Conservation (phyloP, 345 rosid species). For the Boechera divaricarpa region DNA sequence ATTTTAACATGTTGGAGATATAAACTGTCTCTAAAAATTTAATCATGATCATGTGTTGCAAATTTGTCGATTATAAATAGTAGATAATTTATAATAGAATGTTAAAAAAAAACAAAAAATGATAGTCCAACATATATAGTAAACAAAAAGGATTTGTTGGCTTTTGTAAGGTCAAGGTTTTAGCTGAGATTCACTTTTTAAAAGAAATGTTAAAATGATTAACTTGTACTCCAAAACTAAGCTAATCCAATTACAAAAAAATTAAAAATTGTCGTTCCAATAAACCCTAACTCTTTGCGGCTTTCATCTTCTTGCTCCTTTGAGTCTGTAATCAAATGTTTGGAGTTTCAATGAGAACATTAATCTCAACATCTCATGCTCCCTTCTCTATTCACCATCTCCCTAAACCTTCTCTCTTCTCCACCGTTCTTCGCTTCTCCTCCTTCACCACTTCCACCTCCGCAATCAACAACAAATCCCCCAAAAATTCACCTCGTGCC, state of each 20-base stretch:
- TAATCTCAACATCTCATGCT: conserved; percentile 47
- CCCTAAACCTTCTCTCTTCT: conserved; percentile 46
- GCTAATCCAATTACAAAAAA: background rate
- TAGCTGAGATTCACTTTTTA: too few species aligned
- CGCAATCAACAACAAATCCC: conserved; percentile 36
- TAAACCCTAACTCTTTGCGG: conserved; percentile 13
- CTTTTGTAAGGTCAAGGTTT: too few species aligned
- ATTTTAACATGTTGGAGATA: too few species aligned
- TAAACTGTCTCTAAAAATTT: too few species aligned
- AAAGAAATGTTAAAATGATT: background rate
- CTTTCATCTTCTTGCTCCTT: conserved; percentile 9
- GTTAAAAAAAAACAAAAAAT: too few species aligned
- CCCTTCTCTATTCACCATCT: conserved; percentile 42
- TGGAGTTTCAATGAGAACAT: conserved; percentile 57
- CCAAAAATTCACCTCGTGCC: conserved; percentile 26
- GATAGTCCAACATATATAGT: too few species aligned
- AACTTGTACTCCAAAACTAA: background rate
- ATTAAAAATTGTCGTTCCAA: background rate
- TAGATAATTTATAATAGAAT: too few species aligned
- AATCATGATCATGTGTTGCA: too few species aligned
- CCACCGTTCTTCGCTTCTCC: conserved; percentile 34
- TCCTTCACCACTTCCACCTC: conserved; percentile 33
- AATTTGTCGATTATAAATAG: too few species aligned
- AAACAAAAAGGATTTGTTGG: too few species aligned
- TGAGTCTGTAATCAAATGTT: conserved; percentile 37